Base-by-base conservation (phyloP, 2,329 filamentous ascomycete genomes). In the Chrysoporthe puriensis region DNA sequence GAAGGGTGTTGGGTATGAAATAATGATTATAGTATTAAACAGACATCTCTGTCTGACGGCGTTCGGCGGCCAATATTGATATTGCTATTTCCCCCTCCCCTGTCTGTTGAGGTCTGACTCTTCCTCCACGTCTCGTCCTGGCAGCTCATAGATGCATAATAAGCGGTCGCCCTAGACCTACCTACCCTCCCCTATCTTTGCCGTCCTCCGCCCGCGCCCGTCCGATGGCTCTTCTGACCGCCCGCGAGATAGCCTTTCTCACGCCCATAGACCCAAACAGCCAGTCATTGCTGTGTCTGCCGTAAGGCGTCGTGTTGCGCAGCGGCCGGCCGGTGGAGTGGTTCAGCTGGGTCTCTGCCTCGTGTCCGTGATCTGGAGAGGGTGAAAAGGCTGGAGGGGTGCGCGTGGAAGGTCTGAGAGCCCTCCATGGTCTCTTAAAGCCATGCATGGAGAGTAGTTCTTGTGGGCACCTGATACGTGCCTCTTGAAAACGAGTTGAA, bases 241-340 rank as follows among this genome's bases (percentile, higher is more conserved):
- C 59, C 50, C 56, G 65, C 50, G 61, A 61, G 52, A 69, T 69
- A 32, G 65, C 54, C 61, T 64, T 64, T 61, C 59, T 69, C 60
- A 69, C 65, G 16, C 40, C 56, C n/a, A 69, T 56, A 9, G 60
- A 63, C n/a, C 67, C 67, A 21, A 69, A 69, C 4, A 69, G 67
- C 67, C 67, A 69, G 61, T 67, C 65, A 61, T 64, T 64, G 48
- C 64, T 67, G 54, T 69, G 67, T 46, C 67, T 61, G 52, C 67
- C 67, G 48, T 66, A 66, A 14, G 63, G 52, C 40, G 60, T 61
- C 21, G 67, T 57, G 62, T 69, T 69, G 61, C 67, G 64, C 21
- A 69, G 61, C 4, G 63, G 63, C 54, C 58, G 64, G 60, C 67
- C 67, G 7, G 67, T 63, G 42, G 43, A 26, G 36, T 44, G 60